These are phyloP conservation scores for Mortierella sp. DNA, from an alignment of 371 early-diverging fungal species.

Conservation along the genomic window DNA sequence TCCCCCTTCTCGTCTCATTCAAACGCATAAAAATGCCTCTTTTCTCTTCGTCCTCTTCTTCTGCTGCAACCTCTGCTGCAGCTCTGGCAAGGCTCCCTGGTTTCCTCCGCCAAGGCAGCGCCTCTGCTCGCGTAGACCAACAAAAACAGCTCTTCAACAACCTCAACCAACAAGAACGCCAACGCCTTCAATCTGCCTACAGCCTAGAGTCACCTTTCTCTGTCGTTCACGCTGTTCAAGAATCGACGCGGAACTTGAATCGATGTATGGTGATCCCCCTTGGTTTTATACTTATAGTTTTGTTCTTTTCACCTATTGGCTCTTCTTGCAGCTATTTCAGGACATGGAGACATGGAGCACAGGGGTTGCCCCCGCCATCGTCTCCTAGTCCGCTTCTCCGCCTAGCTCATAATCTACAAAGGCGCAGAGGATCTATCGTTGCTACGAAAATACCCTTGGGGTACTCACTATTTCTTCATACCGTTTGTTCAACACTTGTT, in stretches of 20 bases:
- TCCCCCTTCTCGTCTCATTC: neutral
- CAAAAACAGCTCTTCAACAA: slow-evolving; percentile 19
- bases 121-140: neutral
- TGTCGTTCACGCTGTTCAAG: slow-evolving; percentile 8
- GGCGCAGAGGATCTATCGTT: too few species aligned
- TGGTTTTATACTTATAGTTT: neutral
- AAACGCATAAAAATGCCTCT: neutral
- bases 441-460: too few species aligned
- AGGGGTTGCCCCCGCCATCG: neutral
- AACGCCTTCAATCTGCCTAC: slow-evolving; percentile 22
- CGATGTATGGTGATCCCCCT: slow-evolving; percentile 28
- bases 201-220: slow-evolving; percentile 25
- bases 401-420: too few species aligned
- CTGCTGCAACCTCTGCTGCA: neutral
- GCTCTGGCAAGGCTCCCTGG: slow-evolving; percentile 24
- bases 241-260: slow-evolving; percentile 22
- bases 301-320: neutral
- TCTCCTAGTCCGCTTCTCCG: too few species aligned
- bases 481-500: neutral
- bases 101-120: slow-evolving; percentile 25
- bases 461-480: neutral
- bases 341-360: neutral
- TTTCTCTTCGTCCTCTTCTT: slow-evolving; percentile 8
- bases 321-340: neutral
- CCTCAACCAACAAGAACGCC: slow-evolving; percentile 21